Evolutionary conservation across 2,329 filamentous ascomycete species (phyloP).

Genomic region (Ramularia endophylla): DNA sequence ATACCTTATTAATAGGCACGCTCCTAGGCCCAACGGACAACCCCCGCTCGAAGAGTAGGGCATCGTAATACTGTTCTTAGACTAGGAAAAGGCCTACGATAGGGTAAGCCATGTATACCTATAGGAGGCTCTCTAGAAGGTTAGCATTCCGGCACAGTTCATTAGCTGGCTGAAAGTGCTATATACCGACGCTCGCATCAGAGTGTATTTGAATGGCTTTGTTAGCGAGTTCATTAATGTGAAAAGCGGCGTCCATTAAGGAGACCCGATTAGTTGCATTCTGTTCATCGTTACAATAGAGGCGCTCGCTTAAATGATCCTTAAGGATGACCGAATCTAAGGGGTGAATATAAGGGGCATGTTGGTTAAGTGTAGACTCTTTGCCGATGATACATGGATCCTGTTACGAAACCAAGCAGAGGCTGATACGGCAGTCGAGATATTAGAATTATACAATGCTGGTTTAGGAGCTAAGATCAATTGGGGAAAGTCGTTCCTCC

Average conservation of each 20-base stretch:
- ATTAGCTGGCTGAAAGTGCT: slow-evolving; percentile 2
- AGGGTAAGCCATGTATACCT: slow-evolving; percentile 1
- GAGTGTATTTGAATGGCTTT: slow-evolving; percentile 1
- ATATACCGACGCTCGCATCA: slow-evolving; percentile 1
- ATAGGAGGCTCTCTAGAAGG: not conserved
- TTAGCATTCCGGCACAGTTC: not conserved
- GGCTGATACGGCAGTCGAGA: not conserved
- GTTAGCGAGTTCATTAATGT: not conserved
- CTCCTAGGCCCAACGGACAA: too few relatives aligned
- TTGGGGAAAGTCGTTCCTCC: not conserved
- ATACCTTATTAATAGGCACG: not conserved
- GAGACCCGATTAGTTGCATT: slow-evolving; percentile 2
- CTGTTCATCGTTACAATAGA: slow-evolving; percentile 1
- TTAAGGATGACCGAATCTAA: not conserved
- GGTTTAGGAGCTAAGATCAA: not conserved
- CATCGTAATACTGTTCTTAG: too few relatives aligned
- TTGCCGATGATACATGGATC: not conserved
- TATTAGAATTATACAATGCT: not conserved
- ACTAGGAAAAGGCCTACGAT: slow-evolving; percentile 5
- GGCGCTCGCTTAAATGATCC: not conserved
- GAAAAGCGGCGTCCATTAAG: not conserved
- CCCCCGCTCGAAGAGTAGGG: not conserved
- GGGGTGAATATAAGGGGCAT: not conserved
- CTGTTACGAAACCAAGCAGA: not conserved
- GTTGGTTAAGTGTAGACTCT: not conserved